Percentiles rank a stretch among this genome's conserved stretches.
Evolutionary conservation across 345 rosid species (phyloP).

Genomic region (Heritiera littoralis): DNA sequence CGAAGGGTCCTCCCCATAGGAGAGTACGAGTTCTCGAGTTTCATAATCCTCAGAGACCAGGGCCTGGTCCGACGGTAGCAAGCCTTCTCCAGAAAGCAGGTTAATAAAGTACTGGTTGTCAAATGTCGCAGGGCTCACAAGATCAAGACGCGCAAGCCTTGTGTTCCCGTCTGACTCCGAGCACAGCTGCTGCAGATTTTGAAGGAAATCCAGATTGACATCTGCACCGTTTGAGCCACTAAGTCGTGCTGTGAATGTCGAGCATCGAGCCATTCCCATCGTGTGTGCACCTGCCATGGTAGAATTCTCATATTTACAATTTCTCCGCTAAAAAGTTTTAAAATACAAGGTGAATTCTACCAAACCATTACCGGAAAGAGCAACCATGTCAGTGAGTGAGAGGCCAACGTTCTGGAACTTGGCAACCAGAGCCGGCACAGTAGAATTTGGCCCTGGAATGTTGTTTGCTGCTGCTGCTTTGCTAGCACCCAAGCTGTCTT

Average conservation of each 20-base stretch:
- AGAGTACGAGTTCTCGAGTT: conserved; percentile 51
- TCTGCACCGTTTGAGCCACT: conserved; percentile 42
- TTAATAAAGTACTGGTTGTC: conserved; percentile 82
- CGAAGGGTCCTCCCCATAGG: conserved; percentile 52
- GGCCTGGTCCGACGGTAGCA: conserved; percentile 78
- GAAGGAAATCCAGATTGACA: conserved; percentile 58
- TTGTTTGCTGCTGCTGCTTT: conserved; percentile 57
- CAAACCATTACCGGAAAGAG: conserved; percentile 62
- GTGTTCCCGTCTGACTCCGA: conserved; percentile 30
- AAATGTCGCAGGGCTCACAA: conserved; percentile 69
- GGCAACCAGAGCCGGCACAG: conserved; percentile 50
- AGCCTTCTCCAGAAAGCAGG: conserved; percentile 72
- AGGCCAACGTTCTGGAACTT: conserved; percentile 77
- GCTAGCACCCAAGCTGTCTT: conserved; percentile 65
- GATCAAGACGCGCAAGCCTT: conserved; percentile 60
- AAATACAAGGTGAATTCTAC: background rate
- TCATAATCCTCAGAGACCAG: conserved; percentile 48
- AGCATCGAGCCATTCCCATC: conserved; percentile 77
- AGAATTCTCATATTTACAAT: too few species aligned
- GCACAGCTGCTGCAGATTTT: conserved; percentile 65
- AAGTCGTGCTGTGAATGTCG: conserved; percentile 61
- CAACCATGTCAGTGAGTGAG: conserved; percentile 62
- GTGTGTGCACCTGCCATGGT: conserved; percentile 67
- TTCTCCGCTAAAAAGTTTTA: background rate
- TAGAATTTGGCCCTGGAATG: conserved; percentile 80